These are phyloP conservation scores for Sicyos baderoa DNA, from an alignment of 306 rosid species.

Conservation along the genomic window DNA sequence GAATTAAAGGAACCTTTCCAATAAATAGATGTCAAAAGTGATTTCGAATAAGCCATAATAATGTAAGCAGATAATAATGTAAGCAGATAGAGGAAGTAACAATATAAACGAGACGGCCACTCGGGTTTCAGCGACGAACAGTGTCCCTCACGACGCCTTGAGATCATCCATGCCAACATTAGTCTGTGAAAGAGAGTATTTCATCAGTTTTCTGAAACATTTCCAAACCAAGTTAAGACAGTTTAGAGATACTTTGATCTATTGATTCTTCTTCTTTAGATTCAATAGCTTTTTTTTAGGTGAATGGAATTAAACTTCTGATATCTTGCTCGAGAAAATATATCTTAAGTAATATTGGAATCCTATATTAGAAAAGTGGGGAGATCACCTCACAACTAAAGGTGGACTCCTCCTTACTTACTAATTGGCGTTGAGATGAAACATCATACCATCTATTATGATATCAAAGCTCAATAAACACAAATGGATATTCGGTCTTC, in stretches of 20 bases:
- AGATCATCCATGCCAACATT: conserved; percentile 78
- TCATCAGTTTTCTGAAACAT: not conserved
- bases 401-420: too few species aligned
- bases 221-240: not conserved
- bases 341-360: too few species aligned
- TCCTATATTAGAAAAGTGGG: too few species aligned
- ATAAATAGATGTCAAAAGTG: not conserved
- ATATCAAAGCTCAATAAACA: too few species aligned
- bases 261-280: not conserved
- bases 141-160: conserved; percentile 39
- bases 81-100: conserved; percentile 7
- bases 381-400: too few species aligned
- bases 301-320: too few species aligned
- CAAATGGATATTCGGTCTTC: too few species aligned
- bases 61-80: too few species aligned
- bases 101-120: not conserved
- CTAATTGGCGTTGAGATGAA: too few species aligned
- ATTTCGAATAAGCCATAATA: not conserved
- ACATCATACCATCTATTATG: too few species aligned
- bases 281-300: too few species aligned
- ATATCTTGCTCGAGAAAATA: too few species aligned
- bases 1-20: not conserved
- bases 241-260: not conserved
- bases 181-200: conserved; percentile 41
- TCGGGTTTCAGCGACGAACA: not conserved